phyloP scores from a whole-genome alignment of 2,329 filamentous ascomycete species.

The Uncinocarpus reesii region DNA sequence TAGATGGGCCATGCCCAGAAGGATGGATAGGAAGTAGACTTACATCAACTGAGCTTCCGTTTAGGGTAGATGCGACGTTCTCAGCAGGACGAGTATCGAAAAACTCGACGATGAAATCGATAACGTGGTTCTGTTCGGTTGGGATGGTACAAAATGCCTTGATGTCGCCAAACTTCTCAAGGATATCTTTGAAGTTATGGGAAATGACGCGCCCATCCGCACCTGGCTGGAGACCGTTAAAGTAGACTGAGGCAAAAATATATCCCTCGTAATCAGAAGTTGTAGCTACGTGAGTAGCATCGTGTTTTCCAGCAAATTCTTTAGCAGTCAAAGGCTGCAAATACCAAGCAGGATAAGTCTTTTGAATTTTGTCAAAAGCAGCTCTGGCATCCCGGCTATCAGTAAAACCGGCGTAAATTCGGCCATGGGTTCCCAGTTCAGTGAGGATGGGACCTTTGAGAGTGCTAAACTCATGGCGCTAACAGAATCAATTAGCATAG shows the following conservation, averaged over 20 bases:
- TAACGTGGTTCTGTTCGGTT: slow-evolving; percentile 23
- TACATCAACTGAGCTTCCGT: slow-evolving; percentile 30
- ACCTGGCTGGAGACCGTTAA: slow-evolving; percentile 23
- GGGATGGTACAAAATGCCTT: slow-evolving; percentile 27
- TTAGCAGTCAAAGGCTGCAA: slow-evolving; percentile 38
- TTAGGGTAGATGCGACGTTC: slow-evolving; percentile 28
- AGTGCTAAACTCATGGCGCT: slow-evolving; percentile 30
- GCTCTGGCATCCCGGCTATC: slow-evolving; percentile 52
- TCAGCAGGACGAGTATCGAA: slow-evolving; percentile 31
- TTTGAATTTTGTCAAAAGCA: slow-evolving; percentile 39
- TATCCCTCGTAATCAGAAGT: slow-evolving; percentile 47
- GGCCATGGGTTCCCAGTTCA: slow-evolving; percentile 30
- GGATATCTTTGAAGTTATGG: slow-evolving; percentile 36
- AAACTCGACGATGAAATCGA: slow-evolving; percentile 34
- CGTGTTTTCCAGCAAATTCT: slow-evolving; percentile 36
- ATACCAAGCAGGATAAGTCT: slow-evolving; percentile 40
- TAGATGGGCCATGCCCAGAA: background rate
- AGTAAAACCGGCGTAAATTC: slow-evolving; percentile 47
- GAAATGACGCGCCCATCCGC: slow-evolving; percentile 34
- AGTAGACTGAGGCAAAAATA: slow-evolving; percentile 43
- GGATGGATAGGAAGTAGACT: slow-evolving; percentile 12
- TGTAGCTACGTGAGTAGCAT: slow-evolving; percentile 21
- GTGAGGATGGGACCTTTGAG: slow-evolving; percentile 31
- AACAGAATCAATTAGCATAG: slow-evolving; percentile 13
- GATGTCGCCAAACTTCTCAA: slow-evolving; percentile 32